phyloP scores from a whole-genome alignment of 345 rosid genomes.

The Rhodomyrtus tomentosa region DNA sequence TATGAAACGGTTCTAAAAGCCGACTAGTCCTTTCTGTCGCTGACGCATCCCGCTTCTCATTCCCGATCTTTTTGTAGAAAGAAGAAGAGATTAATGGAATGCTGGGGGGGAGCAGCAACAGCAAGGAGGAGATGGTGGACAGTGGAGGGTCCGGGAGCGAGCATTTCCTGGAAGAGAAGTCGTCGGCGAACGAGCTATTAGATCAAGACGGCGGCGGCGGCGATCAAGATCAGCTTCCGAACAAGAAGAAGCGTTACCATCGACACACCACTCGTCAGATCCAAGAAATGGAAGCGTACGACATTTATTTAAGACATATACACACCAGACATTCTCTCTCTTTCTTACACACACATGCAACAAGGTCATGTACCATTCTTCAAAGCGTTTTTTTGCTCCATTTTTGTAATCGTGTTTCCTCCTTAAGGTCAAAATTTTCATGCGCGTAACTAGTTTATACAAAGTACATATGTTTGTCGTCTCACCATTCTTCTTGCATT shows the following conservation, averaged over 20 bases:
- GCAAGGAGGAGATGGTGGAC: conserved; percentile 63
- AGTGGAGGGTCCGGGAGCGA: conserved; percentile 81
- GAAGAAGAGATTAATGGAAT: conserved; percentile 60
- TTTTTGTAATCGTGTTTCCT: neutral
- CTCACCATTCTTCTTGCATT: neutral
- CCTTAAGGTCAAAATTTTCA: neutral
- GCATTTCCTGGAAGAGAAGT: conserved; percentile 43
- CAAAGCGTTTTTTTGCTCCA: neutral
- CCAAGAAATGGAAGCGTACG: conserved; percentile 97
- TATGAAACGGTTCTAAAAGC: neutral
- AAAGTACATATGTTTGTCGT: neutral
- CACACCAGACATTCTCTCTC: neutral
- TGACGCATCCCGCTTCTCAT: neutral
- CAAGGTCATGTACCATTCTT: neutral
- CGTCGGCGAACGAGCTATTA: conserved; percentile 58
- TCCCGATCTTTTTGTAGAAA: conserved; percentile 8
- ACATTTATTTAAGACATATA: neutral
- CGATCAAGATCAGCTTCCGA: conserved; percentile 20
- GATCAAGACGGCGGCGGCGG: conserved; percentile 3
- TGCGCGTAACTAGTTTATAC: neutral
- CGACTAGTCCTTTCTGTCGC: neutral
- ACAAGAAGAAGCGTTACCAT: conserved; percentile 88
- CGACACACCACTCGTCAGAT: conserved; percentile 91
- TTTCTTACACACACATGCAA: neutral
- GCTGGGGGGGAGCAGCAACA: conserved; percentile 22